Conservation (phyloP, 2,329 filamentous ascomycete genomes). For the Chrysosporium queenslandicum region DNA sequence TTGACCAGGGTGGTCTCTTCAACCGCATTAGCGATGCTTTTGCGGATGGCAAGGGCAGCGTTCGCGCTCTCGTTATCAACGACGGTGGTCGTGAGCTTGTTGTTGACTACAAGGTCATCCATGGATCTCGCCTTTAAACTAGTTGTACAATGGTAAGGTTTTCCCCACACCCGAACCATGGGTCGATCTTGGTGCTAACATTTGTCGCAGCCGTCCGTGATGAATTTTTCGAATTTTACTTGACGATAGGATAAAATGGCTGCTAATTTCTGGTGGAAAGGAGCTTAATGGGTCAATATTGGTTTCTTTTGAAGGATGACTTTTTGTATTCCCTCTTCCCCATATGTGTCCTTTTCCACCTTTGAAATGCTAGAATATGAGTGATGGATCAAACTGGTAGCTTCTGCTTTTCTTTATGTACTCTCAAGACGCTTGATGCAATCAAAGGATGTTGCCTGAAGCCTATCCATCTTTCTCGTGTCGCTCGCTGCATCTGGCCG, state of each 20-base stretch:
- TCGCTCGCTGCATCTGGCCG: no score
- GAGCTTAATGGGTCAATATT: conserved; percentile 5
- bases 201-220: neutral
- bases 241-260: conserved; percentile 5
- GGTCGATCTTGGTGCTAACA: neutral
- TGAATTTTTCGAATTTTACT: neutral
- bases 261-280: conserved; percentile 8
- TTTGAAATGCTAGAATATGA: conserved; percentile 11
- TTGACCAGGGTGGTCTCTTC: conserved; percentile 89
- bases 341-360: neutral
- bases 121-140: conserved; percentile 57
- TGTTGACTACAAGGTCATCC: conserved; percentile 98
- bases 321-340: conserved; percentile 1
- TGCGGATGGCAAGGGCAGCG: conserved; percentile 80
- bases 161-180: neutral
- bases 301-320: conserved; percentile 4
- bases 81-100: conserved; percentile 88
- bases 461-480: no score
- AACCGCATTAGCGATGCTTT: conserved; percentile 72
- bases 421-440: conserved; percentile 2
- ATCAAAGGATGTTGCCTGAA: conserved; percentile 6
- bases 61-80: conserved; percentile 91
- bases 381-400: conserved; percentile 4
- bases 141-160: conserved; percentile 5
- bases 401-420: conserved; percentile 2